Conservation (phyloP, 345 rosid species). For the Linum trigynum region DNA sequence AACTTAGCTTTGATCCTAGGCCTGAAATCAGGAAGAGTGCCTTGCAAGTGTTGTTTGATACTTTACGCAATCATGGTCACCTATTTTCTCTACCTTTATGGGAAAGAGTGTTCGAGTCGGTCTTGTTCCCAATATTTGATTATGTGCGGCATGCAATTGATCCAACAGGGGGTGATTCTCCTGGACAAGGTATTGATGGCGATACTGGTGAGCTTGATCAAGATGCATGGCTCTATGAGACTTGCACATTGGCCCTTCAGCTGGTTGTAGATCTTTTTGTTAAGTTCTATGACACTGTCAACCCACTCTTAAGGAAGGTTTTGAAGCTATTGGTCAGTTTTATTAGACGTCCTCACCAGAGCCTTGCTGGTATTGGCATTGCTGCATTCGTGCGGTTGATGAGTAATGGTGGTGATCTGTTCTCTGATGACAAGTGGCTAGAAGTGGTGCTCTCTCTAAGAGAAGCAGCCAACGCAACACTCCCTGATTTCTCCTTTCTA, state of each 20-base stretch:
- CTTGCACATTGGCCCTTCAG: conserved; percentile 97
- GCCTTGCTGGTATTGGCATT: conserved; percentile 97
- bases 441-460: conserved; percentile 82
- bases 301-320: conserved; percentile 83
- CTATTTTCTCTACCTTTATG: conserved; percentile 76
- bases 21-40: conserved; percentile 98
- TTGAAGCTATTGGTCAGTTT: conserved; percentile 78
- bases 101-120: conserved; percentile 87
- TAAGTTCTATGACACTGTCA: conserved; percentile 81
- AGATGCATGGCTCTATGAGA: conserved; percentile 99
- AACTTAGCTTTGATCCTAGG: conserved; percentile 97
- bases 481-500: conserved; percentile 68
- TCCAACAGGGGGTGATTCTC: conserved; percentile 70
- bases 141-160: conserved; percentile 97
- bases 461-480: conserved; percentile 80
- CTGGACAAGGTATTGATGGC: conserved; percentile 47
- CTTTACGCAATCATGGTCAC: conserved; percentile 91
- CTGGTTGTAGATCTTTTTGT: conserved; percentile 98
- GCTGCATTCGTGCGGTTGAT: conserved; percentile 98
- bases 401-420: conserved; percentile 85
- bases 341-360: conserved; percentile 95
- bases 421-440: conserved; percentile 87
- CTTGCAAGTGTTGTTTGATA: conserved; percentile 81
- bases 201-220: conserved; percentile 72
- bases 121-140: conserved; percentile 92